A percentile compares a stretch with the other conserved stretches of the same genome.
Evolutionary conservation across 2,329 filamentous ascomycete genomes (phyloP).

Genomic region (Nannizzia gypsea): DNA sequence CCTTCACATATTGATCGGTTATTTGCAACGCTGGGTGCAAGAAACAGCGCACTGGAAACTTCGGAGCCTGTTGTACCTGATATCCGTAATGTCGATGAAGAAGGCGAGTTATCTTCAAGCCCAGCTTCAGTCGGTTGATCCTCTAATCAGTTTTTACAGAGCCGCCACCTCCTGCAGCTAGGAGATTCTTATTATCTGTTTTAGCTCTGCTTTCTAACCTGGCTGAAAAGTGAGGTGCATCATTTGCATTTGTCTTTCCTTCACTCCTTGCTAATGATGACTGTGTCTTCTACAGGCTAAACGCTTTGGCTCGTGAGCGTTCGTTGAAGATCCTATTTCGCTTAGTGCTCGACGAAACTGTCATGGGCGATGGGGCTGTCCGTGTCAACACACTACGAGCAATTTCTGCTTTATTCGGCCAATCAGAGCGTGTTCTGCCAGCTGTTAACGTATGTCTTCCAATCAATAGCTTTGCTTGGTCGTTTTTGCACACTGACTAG

Average conservation of each 20-base stretch:
- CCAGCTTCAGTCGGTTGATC: too few relatives aligned
- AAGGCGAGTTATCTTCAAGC: not conserved
- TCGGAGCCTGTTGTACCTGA: not conserved
- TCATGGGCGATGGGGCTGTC: slow-evolving; percentile 21
- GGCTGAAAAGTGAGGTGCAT: slow-evolving; percentile 20
- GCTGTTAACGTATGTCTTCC: slow-evolving; percentile 12
- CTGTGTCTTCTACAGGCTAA: slow-evolving; percentile 20
- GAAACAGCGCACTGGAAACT: slow-evolving; percentile 32
- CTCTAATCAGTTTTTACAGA: not conserved
- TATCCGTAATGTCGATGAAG: not conserved
- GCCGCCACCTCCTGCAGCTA: slow-evolving; percentile 10
- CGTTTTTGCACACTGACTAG: slow-evolving; percentile 10
- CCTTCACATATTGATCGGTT: slow-evolving; percentile 36
- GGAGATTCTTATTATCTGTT: slow-evolving; percentile 23
- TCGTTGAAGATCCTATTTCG: slow-evolving; percentile 26
- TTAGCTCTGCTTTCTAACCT: slow-evolving; percentile 24
- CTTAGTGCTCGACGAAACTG: slow-evolving; percentile 26
- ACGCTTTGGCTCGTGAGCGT: slow-evolving; percentile 22
- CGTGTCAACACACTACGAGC: slow-evolving; percentile 25
- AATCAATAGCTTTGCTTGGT: not conserved
- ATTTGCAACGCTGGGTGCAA: slow-evolving; percentile 49
- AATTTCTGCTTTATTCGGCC: slow-evolving; percentile 21
- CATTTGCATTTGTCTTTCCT: not conserved
- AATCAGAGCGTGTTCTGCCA: not conserved
- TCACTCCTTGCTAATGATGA: not conserved